Percentiles rank a stretch among this genome's conserved stretches.
Conservation (phyloP, 768 basidiomycete species). For the Phlegmacium glaucopus region DNA sequence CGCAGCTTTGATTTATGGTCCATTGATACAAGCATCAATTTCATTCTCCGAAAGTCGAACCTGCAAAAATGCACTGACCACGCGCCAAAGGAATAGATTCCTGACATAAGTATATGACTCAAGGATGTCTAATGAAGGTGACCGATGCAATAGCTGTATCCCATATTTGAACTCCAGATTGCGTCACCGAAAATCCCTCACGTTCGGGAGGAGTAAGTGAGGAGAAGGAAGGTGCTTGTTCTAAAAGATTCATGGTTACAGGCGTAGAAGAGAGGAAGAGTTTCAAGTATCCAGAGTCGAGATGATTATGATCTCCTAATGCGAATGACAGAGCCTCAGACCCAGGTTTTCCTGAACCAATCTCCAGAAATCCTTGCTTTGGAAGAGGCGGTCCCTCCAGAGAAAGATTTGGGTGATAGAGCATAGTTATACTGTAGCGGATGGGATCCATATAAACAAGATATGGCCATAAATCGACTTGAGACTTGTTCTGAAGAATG, state of each 20-base stretch:
- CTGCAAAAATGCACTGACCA: too few relatives aligned
- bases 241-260: slow-evolving; percentile 45
- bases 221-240: slow-evolving; percentile 32
- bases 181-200: slow-evolving; percentile 3
- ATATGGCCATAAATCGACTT: slow-evolving; percentile 59
- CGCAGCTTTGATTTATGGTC: too few relatives aligned
- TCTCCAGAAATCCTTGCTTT: slow-evolving; percentile 33
- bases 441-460: slow-evolving; percentile 59
- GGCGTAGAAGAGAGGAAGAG: slow-evolving; percentile 53
- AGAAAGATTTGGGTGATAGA: slow-evolving; percentile 49
- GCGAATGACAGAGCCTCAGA: slow-evolving; percentile 47
- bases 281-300: slow-evolving; percentile 52
- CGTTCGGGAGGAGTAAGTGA: slow-evolving; percentile 11
- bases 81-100: too few relatives aligned
- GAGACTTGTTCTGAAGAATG: slow-evolving; percentile 46
- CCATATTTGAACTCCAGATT: slow-evolving; percentile 23
- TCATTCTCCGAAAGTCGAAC: too few relatives aligned
- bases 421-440: slow-evolving; percentile 48
- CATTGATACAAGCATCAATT: too few relatives aligned
- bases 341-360: slow-evolving; percentile 40
- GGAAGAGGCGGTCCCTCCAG: slow-evolving; percentile 40
- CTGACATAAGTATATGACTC: not conserved
- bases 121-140: slow-evolving; percentile 16
- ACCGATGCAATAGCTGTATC: slow-evolving; percentile 27
- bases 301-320: slow-evolving; percentile 30